Conservation (phyloP, 2,329 filamentous ascomycete species). For the Chalaropsis ovoidea region DNA sequence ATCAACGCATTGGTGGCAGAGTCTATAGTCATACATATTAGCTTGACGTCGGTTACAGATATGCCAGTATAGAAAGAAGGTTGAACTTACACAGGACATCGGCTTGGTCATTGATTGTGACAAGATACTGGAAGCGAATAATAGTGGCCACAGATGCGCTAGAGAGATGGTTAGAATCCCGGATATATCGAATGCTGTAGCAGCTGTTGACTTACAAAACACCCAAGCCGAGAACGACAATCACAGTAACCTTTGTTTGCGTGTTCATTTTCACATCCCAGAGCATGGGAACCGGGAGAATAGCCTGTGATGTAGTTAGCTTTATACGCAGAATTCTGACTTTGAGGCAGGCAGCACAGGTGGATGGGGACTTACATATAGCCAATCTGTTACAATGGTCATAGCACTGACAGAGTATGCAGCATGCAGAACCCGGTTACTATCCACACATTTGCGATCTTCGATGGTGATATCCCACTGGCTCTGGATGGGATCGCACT, state of each 20-base stretch:
- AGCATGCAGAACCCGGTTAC: slow-evolving; percentile 38
- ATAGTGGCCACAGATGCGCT: slow-evolving; percentile 47
- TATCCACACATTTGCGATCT: slow-evolving; percentile 36
- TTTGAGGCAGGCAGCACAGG: neutral
- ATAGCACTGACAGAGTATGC: slow-evolving; percentile 45
- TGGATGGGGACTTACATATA: slow-evolving; percentile 35
- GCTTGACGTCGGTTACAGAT: neutral
- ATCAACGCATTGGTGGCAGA: slow-evolving; percentile 44
- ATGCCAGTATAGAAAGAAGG: neutral
- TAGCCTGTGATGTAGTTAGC: slow-evolving; percentile 32
- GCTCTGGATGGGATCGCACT: slow-evolving; percentile 41
- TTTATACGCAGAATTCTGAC: neutral
- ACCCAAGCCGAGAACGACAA: slow-evolving; percentile 41
- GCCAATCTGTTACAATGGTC: slow-evolving; percentile 45
- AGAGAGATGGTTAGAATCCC: neutral
- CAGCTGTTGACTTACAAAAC: slow-evolving; percentile 36
- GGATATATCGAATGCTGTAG: neutral
- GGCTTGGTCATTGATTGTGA: slow-evolving; percentile 36
- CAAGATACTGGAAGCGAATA: slow-evolving; percentile 41
- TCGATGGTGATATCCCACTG: slow-evolving; percentile 46
- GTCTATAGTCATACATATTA: slow-evolving; percentile 28
- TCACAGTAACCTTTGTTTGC: slow-evolving; percentile 44
- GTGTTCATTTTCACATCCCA: slow-evolving; percentile 46
- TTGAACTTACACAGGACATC: slow-evolving; percentile 41
- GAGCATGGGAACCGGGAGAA: slow-evolving; percentile 45